These are phyloP conservation scores for Eimeria tenella DNA, from an alignment of 169 alveolate genomes.

Conservation along the genomic window DNA sequence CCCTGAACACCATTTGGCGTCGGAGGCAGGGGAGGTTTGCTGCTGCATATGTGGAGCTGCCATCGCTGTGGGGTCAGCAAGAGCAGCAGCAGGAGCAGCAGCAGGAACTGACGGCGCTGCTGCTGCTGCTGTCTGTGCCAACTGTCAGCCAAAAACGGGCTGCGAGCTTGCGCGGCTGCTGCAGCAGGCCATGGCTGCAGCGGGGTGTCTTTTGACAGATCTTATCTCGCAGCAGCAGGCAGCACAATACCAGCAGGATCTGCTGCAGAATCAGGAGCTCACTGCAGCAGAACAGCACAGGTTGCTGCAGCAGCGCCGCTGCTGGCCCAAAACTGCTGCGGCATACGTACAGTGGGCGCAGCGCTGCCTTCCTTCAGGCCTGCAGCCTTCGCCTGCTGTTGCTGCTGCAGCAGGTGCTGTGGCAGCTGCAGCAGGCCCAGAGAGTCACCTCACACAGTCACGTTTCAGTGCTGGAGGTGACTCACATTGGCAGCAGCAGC, in stretches of 20 bases:
- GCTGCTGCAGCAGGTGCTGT: conserved; percentile 36
- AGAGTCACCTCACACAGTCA: neutral
- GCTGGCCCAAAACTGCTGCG: conserved; percentile 38
- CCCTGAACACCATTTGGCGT: neutral
- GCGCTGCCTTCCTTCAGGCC: conserved; percentile 30
- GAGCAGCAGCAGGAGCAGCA: conserved; percentile 23
- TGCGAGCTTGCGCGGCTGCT: conserved; percentile 68
- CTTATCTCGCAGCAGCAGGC: conserved; percentile 56
- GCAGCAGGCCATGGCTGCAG: conserved; percentile 73
- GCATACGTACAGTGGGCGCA: conserved; percentile 47
- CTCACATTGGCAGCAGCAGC: neutral
- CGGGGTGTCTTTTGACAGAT: conserved; percentile 31
- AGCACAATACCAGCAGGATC: conserved; percentile 66
- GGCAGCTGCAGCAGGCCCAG: neutral
- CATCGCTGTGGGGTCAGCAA: neutral
- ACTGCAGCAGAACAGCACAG: conserved; percentile 68
- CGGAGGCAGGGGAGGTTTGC: conserved; percentile 9
- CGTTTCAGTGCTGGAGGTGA: neutral
- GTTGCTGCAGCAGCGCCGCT: conserved; percentile 37
- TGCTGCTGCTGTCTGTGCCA: conserved; percentile 6
- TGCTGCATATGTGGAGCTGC: conserved; percentile 25
- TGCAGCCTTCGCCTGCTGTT: conserved; percentile 47
- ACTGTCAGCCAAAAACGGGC: conserved; percentile 10
- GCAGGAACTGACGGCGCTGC: neutral
- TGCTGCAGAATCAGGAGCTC: conserved; percentile 21